Percentiles rank a stretch among this genome's conserved stretches.
phyloP scores from a whole-genome alignment of 2,329 filamentous ascomycete species.

The Apiospora koreana region DNA sequence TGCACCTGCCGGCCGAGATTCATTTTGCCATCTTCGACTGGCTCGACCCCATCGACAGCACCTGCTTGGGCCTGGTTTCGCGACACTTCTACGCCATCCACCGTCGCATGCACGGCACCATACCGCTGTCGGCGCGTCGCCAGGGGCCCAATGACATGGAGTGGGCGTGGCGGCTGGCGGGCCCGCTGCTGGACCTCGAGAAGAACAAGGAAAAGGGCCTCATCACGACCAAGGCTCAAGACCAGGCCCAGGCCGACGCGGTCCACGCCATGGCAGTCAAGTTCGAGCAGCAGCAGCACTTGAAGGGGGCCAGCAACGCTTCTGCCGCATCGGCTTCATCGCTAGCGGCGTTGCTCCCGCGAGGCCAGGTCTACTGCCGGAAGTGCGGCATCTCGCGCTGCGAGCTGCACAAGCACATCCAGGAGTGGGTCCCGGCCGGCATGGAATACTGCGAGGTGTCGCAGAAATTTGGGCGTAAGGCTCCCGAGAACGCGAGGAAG shows the following conservation, averaged over 20 bases:
- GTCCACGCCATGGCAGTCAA: conserved; percentile 14
- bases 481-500: conserved; percentile 46
- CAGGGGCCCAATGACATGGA: conserved; percentile 64
- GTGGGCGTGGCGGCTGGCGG: conserved; percentile 62
- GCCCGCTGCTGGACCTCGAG: conserved; percentile 34
- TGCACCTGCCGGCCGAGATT: conserved; percentile 59
- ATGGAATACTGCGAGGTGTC: conserved; percentile 63
- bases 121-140: conserved; percentile 59
- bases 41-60: conserved; percentile 65
- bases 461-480: conserved; percentile 54
- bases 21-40: conserved; percentile 63
- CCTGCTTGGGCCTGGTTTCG: conserved; percentile 61
- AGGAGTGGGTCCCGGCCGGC: conserved; percentile 57
- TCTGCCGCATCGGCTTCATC: conserved; percentile 26
- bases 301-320: neutral
- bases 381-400: conserved; percentile 63
- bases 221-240: conserved; percentile 17
- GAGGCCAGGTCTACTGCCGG: conserved; percentile 62
- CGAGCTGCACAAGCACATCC: conserved; percentile 64
- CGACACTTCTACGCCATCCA: conserved; percentile 61
- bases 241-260: conserved; percentile 10
- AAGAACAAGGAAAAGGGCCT: conserved; percentile 15
- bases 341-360: conserved; percentile 51
- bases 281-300: conserved; percentile 13
- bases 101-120: conserved; percentile 53